Evolutionary conservation across 805 yeast species (phyloP).

Genomic region (Ogataea ramenticola): DNA sequence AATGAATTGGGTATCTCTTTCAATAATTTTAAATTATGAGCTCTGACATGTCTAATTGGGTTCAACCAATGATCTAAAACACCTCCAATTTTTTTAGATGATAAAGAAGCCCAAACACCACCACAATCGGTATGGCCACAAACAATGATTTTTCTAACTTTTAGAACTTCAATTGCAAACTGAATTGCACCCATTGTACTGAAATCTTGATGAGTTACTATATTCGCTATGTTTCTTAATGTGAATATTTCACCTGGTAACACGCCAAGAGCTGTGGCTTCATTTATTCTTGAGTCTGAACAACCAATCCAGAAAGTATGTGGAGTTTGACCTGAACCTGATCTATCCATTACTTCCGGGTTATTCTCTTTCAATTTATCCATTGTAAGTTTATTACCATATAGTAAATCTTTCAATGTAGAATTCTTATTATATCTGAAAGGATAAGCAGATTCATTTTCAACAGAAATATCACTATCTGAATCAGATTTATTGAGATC

Average conservation of each 20-base stretch:
- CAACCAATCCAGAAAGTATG: constrained; percentile 94
- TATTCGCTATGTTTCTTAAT: constrained; percentile 82
- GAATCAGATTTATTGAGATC: constrained; percentile 5
- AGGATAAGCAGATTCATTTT: constrained; percentile 11
- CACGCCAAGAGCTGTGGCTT: constrained; percentile 62
- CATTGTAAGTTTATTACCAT: constrained; percentile 39
- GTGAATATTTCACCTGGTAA: constrained; percentile 89
- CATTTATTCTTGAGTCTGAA: constrained; percentile 86
- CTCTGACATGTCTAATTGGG: constrained; percentile 62
- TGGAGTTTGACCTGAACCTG: constrained; percentile 84
- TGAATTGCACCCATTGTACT: constrained; percentile 75
- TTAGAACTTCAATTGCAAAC: constrained; percentile 78
- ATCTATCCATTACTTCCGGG: constrained; percentile 53
- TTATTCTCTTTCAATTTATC: constrained; percentile 40
- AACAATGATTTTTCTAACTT: constrained; percentile 72
- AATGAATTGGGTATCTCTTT: constrained; percentile 42
- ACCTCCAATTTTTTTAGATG: constrained; percentile 57
- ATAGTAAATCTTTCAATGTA: constrained; percentile 38
- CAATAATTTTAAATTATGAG: constrained; percentile 45
- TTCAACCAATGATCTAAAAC: constrained; percentile 67
- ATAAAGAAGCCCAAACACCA: constrained; percentile 76
- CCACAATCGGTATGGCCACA: constrained; percentile 97
- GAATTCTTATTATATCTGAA: constrained; percentile 43
- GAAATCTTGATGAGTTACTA: constrained; percentile 62
- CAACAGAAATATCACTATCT: background rate